Evolutionary conservation across 1,284 basidiomycete genomes (phyloP), one percentile per base, ranked within the genome.

Genomic region (Apiotrichum siamense): DNA sequence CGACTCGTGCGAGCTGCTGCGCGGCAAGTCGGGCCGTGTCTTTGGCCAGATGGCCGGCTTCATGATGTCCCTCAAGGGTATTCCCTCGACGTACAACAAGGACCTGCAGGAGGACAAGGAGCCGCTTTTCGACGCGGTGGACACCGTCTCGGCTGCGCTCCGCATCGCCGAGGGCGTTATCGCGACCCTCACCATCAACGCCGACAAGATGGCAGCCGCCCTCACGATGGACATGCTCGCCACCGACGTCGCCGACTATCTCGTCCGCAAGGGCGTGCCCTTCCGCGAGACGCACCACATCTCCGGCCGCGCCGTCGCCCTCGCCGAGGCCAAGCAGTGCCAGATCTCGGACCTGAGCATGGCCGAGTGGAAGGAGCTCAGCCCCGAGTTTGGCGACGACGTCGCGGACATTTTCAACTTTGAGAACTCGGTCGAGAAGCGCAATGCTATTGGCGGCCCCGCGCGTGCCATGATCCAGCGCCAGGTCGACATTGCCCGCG

Each of bases 281-380:
- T 98, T 98, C 84, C 85, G 94, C 40, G 92, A 97, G 77, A 98
- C 94, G 2, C 94, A 98, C 74, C 94, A 98, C 74, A 85, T 98
- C 62, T 97, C 94, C 7, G 94, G 94, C 15, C 86, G 90, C 31
- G 89, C 93, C 17, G 94, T 98, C 49, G 90, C 92, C 3, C 79
- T 97, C 32, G 93, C 94, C 0, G 94, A 98, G 73, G 78, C 85
- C 45, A 82, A 83, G 32, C 79, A 81, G 59, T 86, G 86, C 65
- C 85, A 87, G 64, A 79, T 98, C 38, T 84, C 88, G 53, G 83
- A 88, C 40, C 79, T 98, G 50, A 81, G 83, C 1, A 77, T 93
- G 44, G 75, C 82, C 25, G 90, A 98, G 68, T 91, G 84, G 75
- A 81, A 86, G 67, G 69, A 72, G 17, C 77, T 98, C 56, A 84